These are phyloP conservation scores for Suillus fuscotomentosus DNA, from an alignment of 768 basidiomycete species.

Conservation along the genomic window DNA sequence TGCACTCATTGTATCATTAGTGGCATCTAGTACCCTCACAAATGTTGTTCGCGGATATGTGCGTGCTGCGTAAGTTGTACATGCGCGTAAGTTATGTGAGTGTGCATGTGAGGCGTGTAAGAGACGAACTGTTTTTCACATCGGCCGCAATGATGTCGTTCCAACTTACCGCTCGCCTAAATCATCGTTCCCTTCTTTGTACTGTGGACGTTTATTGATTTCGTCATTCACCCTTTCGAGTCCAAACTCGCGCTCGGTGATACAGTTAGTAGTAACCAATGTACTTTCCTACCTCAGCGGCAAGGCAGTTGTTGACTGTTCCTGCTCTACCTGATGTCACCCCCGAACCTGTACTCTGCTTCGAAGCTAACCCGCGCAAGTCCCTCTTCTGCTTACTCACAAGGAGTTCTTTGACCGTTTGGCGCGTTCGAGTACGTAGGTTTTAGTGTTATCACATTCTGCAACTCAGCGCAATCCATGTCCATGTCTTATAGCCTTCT, in stretches of 20 bases:
- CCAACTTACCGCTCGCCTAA: background rate
- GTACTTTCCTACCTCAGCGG: constrained; percentile 86
- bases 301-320: constrained; percentile 66
- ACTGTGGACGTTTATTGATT: background rate
- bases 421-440: constrained; percentile 74
- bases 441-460: background rate
- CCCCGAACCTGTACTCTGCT: constrained; percentile 53
- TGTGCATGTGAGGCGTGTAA: background rate
- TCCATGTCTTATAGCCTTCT: constrained; percentile 51
- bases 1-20: constrained; percentile 32
- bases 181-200: background rate
- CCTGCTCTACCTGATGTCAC: constrained; percentile 67
- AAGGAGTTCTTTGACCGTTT: constrained; percentile 68
- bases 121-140: constrained; percentile 8
- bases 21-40: constrained; percentile 23
- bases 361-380: constrained; percentile 68
- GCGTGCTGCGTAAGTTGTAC: background rate
- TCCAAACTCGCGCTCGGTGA: background rate
- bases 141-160: constrained; percentile 3
- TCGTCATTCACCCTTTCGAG: background rate
- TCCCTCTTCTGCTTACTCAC: constrained; percentile 78
- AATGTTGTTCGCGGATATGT: constrained; percentile 7
- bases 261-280: constrained; percentile 33
- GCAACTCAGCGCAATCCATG: background rate
- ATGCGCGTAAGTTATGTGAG: background rate